phyloP scores from a whole-genome alignment of 108 stramenopile genomes.

The Epipyxis sp. region DNA sequence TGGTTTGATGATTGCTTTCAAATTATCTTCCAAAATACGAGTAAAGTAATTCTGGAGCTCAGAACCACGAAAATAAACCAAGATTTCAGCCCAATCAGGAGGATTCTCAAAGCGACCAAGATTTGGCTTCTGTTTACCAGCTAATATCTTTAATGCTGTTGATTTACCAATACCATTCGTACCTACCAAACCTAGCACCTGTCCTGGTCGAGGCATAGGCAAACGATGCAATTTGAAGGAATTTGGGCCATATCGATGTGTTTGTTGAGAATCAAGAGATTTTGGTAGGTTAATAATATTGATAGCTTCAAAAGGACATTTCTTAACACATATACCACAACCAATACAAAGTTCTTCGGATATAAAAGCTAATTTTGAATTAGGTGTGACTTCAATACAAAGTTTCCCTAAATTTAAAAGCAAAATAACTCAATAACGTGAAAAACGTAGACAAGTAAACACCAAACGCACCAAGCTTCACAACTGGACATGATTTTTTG shows the following conservation, averaged over 20 bases:
- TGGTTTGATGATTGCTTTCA: constrained; percentile 98
- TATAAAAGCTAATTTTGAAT: constrained; percentile 74
- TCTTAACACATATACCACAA: constrained; percentile 96
- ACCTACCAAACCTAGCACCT: constrained; percentile 95
- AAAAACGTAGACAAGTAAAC: constrained; percentile 17
- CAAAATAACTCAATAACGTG: constrained; percentile 20
- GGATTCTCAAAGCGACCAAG: constrained; percentile 78
- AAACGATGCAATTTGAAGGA: constrained; percentile 96
- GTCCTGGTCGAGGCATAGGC: constrained; percentile 93
- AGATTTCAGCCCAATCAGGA: constrained; percentile 97
- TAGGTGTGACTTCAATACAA: constrained; percentile 87
- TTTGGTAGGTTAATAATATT: constrained; percentile 95
- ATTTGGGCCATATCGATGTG: constrained; percentile 98
- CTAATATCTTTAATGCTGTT: constrained; percentile 90
- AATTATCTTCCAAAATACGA: constrained; percentile 88
- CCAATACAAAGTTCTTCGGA: constrained; percentile 67
- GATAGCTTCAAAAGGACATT: constrained; percentile 96
- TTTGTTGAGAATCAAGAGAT: constrained; percentile 85
- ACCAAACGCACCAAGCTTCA: too few species aligned
- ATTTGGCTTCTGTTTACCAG: constrained; percentile 97
- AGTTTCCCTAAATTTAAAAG: constrained; percentile 70
- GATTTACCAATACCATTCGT: constrained; percentile 96
- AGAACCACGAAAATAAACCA: constrained; percentile 90
- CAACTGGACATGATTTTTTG: constrained; percentile 90
- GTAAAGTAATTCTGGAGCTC: constrained; percentile 97